These are phyloP conservation scores for Zymoseptoria brevis DNA, from an alignment of 2,329 filamentous ascomycete genomes.

Conservation along the genomic window DNA sequence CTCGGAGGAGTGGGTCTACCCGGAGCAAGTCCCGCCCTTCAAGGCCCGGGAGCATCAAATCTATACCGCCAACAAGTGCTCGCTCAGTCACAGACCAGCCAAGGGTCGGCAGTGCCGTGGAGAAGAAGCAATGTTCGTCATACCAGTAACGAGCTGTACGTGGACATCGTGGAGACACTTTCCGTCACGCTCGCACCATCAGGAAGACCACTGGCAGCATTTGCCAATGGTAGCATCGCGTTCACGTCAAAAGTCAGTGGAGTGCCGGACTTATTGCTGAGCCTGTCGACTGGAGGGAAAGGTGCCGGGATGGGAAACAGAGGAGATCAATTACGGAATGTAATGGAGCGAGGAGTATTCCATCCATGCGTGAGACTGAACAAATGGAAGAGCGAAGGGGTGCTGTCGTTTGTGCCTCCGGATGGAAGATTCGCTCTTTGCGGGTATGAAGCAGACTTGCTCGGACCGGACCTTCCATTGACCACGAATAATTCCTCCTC, in stretches of 20 bases:
- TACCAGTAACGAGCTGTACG: constrained; percentile 94
- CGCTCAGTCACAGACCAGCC: constrained; percentile 18
- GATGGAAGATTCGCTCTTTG: constrained; percentile 90
- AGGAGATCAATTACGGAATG: constrained; percentile 31
- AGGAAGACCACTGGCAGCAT: constrained; percentile 74
- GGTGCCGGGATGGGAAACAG: constrained; percentile 60
- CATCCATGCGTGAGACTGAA: constrained; percentile 88
- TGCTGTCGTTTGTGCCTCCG: constrained; percentile 91
- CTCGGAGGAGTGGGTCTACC: constrained; percentile 81
- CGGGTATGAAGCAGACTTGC: constrained; percentile 85
- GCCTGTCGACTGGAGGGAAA: constrained; percentile 71
- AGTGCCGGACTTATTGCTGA: constrained; percentile 80
- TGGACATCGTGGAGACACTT: constrained; percentile 87
- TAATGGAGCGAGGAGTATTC: constrained; percentile 85
- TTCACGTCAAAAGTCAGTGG: constrained; percentile 95
- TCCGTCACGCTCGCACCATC: constrained; percentile 84
- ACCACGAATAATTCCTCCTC: constrained; percentile 14
- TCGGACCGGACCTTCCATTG: constrained; percentile 54
- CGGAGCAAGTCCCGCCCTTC: constrained; percentile 35
- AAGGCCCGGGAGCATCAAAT: constrained; percentile 12
- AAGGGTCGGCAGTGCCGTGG: constrained; percentile 65
- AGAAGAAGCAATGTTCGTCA: constrained; percentile 84
- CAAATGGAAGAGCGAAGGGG: constrained; percentile 81
- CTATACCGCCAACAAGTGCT: constrained; percentile 11
- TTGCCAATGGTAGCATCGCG: constrained; percentile 84